phyloP scores from a whole-genome alignment of 1,284 basidiomycete genomes.

The Spongispora temasekensis region DNA sequence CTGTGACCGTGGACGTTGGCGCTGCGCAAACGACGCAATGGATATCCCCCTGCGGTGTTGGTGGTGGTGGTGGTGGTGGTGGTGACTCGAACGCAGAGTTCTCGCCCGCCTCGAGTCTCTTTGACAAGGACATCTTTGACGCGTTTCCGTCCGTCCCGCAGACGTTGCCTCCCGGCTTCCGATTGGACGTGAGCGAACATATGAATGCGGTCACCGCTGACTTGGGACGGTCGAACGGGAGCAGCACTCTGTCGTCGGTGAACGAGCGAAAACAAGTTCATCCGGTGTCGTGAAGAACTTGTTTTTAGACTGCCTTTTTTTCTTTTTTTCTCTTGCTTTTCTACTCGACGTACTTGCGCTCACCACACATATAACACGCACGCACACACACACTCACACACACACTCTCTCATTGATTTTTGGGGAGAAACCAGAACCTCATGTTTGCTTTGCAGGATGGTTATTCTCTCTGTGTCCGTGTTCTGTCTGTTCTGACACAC shows the following conservation, averaged over 20 bases:
- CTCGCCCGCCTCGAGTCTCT: conserved; percentile 40
- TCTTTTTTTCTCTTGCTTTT: not conserved
- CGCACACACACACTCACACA: no score
- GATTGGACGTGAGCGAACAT: conserved; percentile 14
- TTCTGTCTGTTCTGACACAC: not conserved
- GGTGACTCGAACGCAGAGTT: conserved; percentile 22
- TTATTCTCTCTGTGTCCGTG: conserved; percentile 4
- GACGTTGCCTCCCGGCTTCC: conserved; percentile 36
- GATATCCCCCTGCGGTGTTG: conserved; percentile 37
- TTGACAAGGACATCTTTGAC: conserved; percentile 53
- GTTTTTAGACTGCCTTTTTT: conserved; percentile 7
- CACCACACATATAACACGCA: no score
- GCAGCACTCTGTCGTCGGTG: conserved; percentile 30
- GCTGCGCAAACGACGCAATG: conserved; percentile 43
- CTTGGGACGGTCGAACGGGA: no score
- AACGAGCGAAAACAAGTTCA: conserved; percentile 29
- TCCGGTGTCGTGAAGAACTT: conserved; percentile 23
- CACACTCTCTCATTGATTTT: no score
- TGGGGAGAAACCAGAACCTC: conserved; percentile 6
- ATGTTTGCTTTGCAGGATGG: conserved; percentile 7
- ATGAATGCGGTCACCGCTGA: no score
- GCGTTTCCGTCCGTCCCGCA: conserved; percentile 59
- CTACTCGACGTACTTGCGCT: no score
- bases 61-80: not conserved
- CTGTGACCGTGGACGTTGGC: conserved; percentile 20